These are phyloP conservation scores for Cyphellophora europaea DNA, from an alignment of 2,329 filamentous ascomycete species.

Conservation along the genomic window DNA sequence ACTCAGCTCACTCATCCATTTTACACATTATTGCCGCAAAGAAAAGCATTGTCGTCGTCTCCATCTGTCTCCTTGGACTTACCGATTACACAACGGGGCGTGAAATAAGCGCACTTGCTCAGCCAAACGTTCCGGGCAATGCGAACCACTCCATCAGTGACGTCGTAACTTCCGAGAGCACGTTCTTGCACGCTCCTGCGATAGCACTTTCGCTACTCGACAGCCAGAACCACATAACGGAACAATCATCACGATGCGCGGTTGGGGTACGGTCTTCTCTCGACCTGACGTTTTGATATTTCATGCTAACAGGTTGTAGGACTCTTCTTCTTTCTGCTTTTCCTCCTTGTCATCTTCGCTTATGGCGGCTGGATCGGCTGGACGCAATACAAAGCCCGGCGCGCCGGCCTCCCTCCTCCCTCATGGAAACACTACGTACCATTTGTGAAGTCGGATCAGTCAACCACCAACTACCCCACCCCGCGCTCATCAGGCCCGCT, in stretches of 20 bases:
- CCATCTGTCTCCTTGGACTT: no score
- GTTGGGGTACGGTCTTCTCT: conserved; percentile 12
- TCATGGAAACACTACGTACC: conserved; percentile 54
- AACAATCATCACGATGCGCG: conserved; percentile 7
- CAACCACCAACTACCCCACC: conserved; percentile 37
- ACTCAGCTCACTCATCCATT: no score
- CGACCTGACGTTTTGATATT: no score
- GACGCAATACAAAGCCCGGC: conserved; percentile 61
- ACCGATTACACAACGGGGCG: no score
- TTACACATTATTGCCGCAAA: no score
- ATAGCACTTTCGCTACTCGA: no score
- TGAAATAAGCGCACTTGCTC: no score
- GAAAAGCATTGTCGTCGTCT: no score
- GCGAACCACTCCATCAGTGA: background rate
- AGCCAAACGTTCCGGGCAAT: no score
- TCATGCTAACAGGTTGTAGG: conserved; percentile 26
- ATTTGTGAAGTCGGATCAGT: conserved; percentile 43
- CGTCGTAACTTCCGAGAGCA: no score
- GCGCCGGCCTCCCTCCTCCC: conserved; percentile 63
- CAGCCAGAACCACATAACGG: background rate
- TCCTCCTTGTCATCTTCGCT: conserved; percentile 50
- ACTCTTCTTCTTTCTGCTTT: conserved; percentile 63
- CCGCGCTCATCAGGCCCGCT: conserved; percentile 53
- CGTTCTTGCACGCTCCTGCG: no score
- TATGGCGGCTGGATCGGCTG: conserved; percentile 61